Percentiles rank a stretch among this genome's conserved stretches.
phyloP scores from a whole-genome alignment of 768 basidiomycete genomes.

The Pleurotus tuber-regium region DNA sequence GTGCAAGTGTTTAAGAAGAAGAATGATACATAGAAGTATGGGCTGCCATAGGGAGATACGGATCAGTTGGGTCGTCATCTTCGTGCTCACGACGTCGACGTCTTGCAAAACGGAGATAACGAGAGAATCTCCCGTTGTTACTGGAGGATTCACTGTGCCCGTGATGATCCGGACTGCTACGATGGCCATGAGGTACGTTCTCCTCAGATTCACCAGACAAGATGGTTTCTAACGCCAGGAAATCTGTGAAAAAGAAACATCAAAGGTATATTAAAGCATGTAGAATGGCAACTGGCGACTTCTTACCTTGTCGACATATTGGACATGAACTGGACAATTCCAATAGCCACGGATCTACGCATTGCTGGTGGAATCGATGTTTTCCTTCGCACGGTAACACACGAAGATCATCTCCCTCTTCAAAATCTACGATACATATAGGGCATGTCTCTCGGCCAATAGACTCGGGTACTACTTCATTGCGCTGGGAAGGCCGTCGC shows the following conservation, averaged over 20 bases:
- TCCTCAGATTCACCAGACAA: conserved; percentile 32
- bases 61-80: conserved; percentile 28
- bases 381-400: conserved; percentile 89
- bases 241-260: conserved; percentile 37
- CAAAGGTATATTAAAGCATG: background rate
- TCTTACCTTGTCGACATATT: conserved; percentile 83
- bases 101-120: conserved; percentile 53
- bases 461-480: conserved; percentile 54
- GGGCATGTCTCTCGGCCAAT: conserved; percentile 89
- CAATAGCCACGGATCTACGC: conserved; percentile 93
- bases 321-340: conserved; percentile 90
- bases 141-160: conserved; percentile 12
- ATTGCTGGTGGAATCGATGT: conserved; percentile 86
- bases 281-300: background rate
- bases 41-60: conserved; percentile 30
- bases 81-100: conserved; percentile 28
- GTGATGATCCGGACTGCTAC: conserved; percentile 11
- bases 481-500: conserved; percentile 15
- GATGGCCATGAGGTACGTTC: conserved; percentile 12
- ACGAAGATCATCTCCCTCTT: conserved; percentile 89
- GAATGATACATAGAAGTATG: conserved; percentile 23
- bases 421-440: conserved; percentile 93
- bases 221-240: conserved; percentile 60
- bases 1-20: conserved; percentile 3
- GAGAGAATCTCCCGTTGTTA: conserved; percentile 46